These are phyloP conservation scores for Pichia sp. DNA, from an alignment of 1,139 yeast species.

Conservation along the genomic window DNA sequence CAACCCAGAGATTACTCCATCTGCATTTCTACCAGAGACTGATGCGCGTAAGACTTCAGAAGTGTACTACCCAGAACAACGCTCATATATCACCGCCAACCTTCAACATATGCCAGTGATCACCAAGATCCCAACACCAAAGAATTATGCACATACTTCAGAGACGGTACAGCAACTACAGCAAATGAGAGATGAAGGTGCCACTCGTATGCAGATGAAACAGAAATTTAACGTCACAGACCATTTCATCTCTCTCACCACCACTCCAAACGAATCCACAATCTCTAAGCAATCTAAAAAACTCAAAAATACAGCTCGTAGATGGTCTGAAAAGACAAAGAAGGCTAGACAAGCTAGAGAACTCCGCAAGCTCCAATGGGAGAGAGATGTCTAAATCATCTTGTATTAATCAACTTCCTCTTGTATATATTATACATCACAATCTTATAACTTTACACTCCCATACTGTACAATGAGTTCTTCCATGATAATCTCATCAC, in stretches of 20 bases:
- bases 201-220: constrained; percentile 59
- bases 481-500: too few species aligned
- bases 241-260: constrained; percentile 46
- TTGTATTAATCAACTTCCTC: constrained; percentile 31
- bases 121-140: constrained; percentile 27
- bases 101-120: constrained; percentile 43
- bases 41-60: constrained; percentile 50
- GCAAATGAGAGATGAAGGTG: constrained; percentile 48
- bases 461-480: too few species aligned
- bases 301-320: constrained; percentile 34
- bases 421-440: constrained; percentile 19
- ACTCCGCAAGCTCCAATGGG: constrained; percentile 20
- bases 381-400: constrained; percentile 26
- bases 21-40: constrained; percentile 56
- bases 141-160: constrained; percentile 54
- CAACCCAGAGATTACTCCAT: constrained; percentile 47
- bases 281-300: constrained; percentile 13
- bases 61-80: constrained; percentile 21
- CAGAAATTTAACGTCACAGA: constrained; percentile 52
- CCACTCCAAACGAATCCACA: constrained; percentile 30
- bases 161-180: constrained; percentile 57
- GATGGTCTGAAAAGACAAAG: constrained; percentile 42
- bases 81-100: constrained; percentile 22
- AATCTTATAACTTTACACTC: too few species aligned
- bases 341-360: constrained; percentile 20